These are phyloP conservation scores for Boletales sp. DNA, from an alignment of 768 basidiomycete genomes.

Conservation along the genomic window DNA sequence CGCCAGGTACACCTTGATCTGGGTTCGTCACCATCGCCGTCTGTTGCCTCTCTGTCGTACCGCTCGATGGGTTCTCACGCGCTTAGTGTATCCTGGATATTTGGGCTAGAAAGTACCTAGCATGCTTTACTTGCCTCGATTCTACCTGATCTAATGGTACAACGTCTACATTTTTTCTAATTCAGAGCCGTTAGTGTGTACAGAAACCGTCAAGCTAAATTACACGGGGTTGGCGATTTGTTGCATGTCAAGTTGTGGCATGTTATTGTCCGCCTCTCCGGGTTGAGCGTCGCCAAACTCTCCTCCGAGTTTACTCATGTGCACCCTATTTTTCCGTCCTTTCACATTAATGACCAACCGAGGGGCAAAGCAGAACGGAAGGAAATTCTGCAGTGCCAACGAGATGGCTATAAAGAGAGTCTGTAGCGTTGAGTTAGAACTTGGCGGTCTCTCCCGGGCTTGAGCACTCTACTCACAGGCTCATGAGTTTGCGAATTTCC, in stretches of 20 bases:
- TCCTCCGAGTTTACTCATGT: constrained; percentile 1
- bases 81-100: too few species aligned
- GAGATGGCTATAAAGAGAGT: constrained; percentile 8
- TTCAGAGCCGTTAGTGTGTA: not conserved
- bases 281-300: not conserved
- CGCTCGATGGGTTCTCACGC: too few species aligned
- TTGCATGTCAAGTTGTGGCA: not conserved
- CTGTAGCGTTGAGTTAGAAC: not conserved
- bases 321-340: constrained; percentile 6
- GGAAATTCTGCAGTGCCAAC: constrained; percentile 12
- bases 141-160: too few species aligned
- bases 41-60: too few species aligned
- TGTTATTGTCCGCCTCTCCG: not conserved
- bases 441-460: not conserved
- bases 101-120: too few species aligned
- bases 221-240: not conserved
- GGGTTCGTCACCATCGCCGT: too few species aligned
- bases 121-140: too few species aligned
- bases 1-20: too few species aligned
- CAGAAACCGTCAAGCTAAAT: not conserved
- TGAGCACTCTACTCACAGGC: constrained; percentile 1
- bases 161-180: not conserved
- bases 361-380: constrained; percentile 15
- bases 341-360: constrained; percentile 17
- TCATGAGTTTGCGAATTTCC: not conserved